These are phyloP conservation scores for Nidula microcarpa DNA, from an alignment of 768 basidiomycete genomes.

Conservation along the genomic window DNA sequence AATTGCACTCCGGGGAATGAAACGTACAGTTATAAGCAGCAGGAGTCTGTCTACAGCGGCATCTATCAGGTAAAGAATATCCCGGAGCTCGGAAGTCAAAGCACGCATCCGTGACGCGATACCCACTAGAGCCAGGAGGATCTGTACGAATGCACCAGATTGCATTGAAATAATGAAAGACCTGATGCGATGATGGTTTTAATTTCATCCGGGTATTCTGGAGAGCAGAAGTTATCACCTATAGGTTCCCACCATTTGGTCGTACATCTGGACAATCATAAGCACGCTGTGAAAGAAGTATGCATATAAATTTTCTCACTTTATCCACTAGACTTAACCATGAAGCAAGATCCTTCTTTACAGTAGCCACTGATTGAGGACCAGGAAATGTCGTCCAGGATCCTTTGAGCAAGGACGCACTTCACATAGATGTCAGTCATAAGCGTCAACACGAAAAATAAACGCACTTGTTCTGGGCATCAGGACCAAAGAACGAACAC, in stretches of 20 bases:
- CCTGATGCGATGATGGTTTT: constrained; percentile 25
- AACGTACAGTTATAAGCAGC: background rate
- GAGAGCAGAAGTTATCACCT: constrained; percentile 26
- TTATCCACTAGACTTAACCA: constrained; percentile 40
- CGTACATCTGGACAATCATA: constrained; percentile 33
- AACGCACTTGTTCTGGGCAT: constrained; percentile 32
- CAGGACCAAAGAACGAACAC: constrained; percentile 47
- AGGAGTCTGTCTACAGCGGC: background rate
- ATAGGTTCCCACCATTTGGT: constrained; percentile 44
- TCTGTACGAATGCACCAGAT: constrained; percentile 68
- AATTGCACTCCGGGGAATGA: background rate
- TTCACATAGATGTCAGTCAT: constrained; percentile 14
- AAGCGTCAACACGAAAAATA: background rate
- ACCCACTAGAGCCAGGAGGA: constrained; percentile 59
- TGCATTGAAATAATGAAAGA: constrained; percentile 64
- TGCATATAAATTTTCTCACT: constrained; percentile 17
- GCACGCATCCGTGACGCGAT: constrained; percentile 55
- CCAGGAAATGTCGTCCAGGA: constrained; percentile 66
- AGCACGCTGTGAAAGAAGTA: background rate
- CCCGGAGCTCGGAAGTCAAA: constrained; percentile 40
- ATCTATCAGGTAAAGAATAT: constrained; percentile 23
- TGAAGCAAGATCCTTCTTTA: constrained; percentile 29
- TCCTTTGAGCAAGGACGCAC: constrained; percentile 50
- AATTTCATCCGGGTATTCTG: too few species aligned
- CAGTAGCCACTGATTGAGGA: constrained; percentile 21